Conservation (phyloP, 148 eudicot species). For the Fagopyrum tataricum region DNA sequence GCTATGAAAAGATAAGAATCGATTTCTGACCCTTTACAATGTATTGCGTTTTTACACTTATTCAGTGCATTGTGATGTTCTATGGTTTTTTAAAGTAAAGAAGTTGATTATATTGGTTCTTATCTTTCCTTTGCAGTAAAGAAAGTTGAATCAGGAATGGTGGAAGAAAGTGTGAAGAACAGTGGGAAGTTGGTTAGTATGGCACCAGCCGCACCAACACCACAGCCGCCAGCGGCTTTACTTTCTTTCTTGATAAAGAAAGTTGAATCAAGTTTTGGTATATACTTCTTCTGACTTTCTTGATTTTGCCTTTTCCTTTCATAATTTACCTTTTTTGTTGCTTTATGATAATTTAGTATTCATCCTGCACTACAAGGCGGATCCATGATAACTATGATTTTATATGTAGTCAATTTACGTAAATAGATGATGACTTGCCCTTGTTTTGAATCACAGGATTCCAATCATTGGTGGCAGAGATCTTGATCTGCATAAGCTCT, state of each 20-base stretch:
- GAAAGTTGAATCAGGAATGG: background rate
- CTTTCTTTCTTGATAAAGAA: too few species aligned
- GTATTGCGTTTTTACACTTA: too few species aligned
- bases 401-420: background rate
- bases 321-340: background rate
- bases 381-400: constrained; percentile 5
- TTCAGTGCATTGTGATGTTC: background rate
- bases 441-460: constrained; percentile 40
- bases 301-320: background rate
- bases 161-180: background rate
- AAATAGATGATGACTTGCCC: background rate
- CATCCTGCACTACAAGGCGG: too few species aligned
- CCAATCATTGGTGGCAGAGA: constrained; percentile 86
- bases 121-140: background rate
- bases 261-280: constrained; percentile 92
- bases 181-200: background rate
- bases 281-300: constrained; percentile 18
- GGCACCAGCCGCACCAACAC: background rate
- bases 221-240: background rate
- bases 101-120: background rate
- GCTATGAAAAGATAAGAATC: too few species aligned
- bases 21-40: too few species aligned
- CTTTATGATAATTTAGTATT: background rate
- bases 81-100: background rate
- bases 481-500: constrained; percentile 83